Base-by-base conservation (phyloP, 495 filamentous ascomycete genomes). In the Penicillium paxilli region DNA sequence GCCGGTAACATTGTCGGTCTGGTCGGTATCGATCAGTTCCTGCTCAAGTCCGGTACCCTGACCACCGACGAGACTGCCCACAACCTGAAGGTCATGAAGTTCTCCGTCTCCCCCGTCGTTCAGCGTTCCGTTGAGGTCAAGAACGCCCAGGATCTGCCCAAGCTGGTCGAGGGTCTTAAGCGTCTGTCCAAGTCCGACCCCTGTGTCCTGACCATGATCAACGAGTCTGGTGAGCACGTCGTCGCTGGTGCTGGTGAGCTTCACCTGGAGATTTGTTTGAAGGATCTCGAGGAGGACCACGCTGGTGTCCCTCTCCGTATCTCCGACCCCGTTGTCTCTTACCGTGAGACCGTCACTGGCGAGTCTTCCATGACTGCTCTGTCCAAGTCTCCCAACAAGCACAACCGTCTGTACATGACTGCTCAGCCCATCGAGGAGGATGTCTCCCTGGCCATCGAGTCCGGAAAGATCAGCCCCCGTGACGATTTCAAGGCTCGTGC, bases 11-110 rank as follows among this genome's bases (percentile, higher is more conserved):
- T 99, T 79, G 87, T 95, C 66, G 94, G 94, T 83, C 82, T 99
- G 63, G 94, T 99, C 69, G 94, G 94, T 88, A 89, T 99, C 70
- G 94, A 99, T 74, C 94, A 99, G 84, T 99, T 99, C 89, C 81
- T 99, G 79, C 91, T 99, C 83, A 99, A 99, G 87, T 98, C 94
- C 69, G 94, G 94, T 85, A 99, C 94, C 62, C 87, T 99, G 59
- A 96, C 92, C 75, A 99, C 95, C 69, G 86, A 85, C 67, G 94
- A 99, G 57, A 93, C 92, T 55, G 94, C 94, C 65, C 94, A 99
- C 88, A 99, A 99, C 85, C 78, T 99, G 62, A 99, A 98, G 87
- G 94, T 99, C 78, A 99, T 99, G 94, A 96, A 96, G 81, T 99
- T 99, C 89, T 99, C 94, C 66, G 94, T 99, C 70, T 98, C 94